Percentiles rank a stretch among this genome's conserved stretches.
Conservation (phyloP, 2,329 filamentous ascomycete genomes). For the Aspergillus piperis region DNA sequence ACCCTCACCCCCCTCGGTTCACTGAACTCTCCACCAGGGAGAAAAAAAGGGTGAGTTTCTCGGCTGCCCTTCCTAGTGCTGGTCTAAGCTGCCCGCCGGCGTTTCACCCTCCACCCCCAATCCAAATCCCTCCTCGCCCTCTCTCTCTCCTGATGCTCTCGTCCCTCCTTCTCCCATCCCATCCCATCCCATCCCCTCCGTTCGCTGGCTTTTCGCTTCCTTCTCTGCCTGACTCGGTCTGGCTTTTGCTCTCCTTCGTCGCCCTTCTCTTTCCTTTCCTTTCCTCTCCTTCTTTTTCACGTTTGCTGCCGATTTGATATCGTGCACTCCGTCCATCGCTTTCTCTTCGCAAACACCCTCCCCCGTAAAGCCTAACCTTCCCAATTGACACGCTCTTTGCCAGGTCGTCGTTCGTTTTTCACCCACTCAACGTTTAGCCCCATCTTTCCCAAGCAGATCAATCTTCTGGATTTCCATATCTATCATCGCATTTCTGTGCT, state of each 20-base stretch:
- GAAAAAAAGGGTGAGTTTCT: slow-evolving; percentile 8
- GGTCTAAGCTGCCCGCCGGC: slow-evolving; percentile 19
- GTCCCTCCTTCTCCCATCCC: too few species aligned
- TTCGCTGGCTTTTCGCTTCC: slow-evolving; percentile 6
- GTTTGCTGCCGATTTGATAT: slow-evolving; percentile 27
- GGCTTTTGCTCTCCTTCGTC: background rate
- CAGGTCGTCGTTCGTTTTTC: slow-evolving; percentile 20
- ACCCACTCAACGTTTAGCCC: slow-evolving; percentile 3
- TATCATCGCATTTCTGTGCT: slow-evolving; percentile 3
- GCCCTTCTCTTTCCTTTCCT: background rate
- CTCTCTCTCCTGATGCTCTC: slow-evolving; percentile 12
- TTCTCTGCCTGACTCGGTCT: slow-evolving; percentile 3
- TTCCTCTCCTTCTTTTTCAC: slow-evolving; percentile 3
- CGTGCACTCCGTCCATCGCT: slow-evolving; percentile 20
- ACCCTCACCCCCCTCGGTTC: background rate
- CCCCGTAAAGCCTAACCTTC: slow-evolving; percentile 12
- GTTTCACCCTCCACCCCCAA: slow-evolving; percentile 22
- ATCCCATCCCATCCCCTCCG: background rate
- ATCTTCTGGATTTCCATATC: slow-evolving; percentile 5
- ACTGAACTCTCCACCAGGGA: too few species aligned
- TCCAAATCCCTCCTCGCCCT: slow-evolving; percentile 8
- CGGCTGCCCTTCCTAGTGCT: slow-evolving; percentile 4
- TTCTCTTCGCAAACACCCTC: slow-evolving; percentile 7
- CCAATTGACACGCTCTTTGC: slow-evolving; percentile 17
- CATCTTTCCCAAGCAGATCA: slow-evolving; percentile 9